A percentile compares a stretch with the other conserved stretches of the same genome.
Evolutionary conservation across 2,329 filamentous ascomycete species (phyloP).

Genomic region (Lecanoromycetidae sp.): DNA sequence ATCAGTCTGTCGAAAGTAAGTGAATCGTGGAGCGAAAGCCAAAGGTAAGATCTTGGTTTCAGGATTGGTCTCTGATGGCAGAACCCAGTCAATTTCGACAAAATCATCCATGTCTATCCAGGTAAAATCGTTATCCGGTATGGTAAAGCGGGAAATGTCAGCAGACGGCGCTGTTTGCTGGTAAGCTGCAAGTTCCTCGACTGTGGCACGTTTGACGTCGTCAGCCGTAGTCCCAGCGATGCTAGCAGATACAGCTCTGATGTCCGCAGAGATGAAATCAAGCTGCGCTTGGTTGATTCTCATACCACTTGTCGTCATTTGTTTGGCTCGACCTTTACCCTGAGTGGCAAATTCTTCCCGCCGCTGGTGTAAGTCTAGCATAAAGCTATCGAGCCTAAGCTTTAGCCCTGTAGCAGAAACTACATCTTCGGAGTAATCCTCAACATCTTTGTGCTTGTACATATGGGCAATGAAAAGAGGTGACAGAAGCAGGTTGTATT

Average conservation of each 20-base stretch:
- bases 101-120: constrained; percentile 99
- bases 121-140: constrained; percentile 85
- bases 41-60: constrained; percentile 90
- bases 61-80: constrained; percentile 79
- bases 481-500: constrained; percentile 86
- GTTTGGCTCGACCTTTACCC: constrained; percentile 61
- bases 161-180: constrained; percentile 40
- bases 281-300: constrained; percentile 91
- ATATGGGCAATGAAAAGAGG: constrained; percentile 92
- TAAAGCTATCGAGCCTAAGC: constrained; percentile 89
- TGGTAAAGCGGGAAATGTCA: constrained; percentile 77
- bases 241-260: constrained; percentile 83
- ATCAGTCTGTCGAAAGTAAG: constrained; percentile 94
- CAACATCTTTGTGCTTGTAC: constrained; percentile 94
- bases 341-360: constrained; percentile 81
- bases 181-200: constrained; percentile 47
- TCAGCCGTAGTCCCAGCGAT: constrained; percentile 70
- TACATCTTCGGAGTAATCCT: constrained; percentile 64
- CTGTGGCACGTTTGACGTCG: constrained; percentile 55
- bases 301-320: constrained; percentile 79
- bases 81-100: constrained; percentile 91
- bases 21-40: constrained; percentile 85
- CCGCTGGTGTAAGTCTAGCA: constrained; percentile 89
- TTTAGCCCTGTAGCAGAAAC: constrained; percentile 95
- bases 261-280: constrained; percentile 80